Base-by-base conservation (phyloP, 2,329 filamentous ascomycete species). In the Colletotrichum magnum region DNA sequence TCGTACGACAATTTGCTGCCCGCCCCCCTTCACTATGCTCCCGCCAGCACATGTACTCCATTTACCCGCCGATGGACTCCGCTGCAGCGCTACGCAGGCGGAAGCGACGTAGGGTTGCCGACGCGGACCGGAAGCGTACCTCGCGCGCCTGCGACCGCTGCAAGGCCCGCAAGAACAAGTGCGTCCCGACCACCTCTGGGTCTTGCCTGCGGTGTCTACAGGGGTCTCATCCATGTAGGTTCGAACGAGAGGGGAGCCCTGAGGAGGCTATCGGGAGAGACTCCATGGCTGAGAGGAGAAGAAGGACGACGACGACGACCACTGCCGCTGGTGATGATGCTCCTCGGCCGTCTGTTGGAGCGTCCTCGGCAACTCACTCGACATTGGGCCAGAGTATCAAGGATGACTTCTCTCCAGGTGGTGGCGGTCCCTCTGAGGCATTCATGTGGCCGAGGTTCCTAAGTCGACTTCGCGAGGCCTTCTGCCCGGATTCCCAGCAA, bases 81-180 rank as follows among this genome's bases (percentile, higher is more conserved):
- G 32, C 32, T 6, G 32, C 60, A 28, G 53, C 41, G 21, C 58
- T 45, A 32, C 65, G 48, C 41, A 60, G 60, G 28, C 60, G 65
- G 18, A 69, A 71, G 32, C 73, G 75, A 13, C 73, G 76, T 36
- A 72, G 75, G 12, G 77, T 80, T 57, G 72, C 78, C 52, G 79
- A 79, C 41, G 75, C 75, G 64, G 74, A 79, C 66, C 76, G 79
- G 24, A 79, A 79, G 64, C 72, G 79, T 47, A 77, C 79, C 6
- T 73, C 72, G 1, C 72, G 75, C 72, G 79, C 79, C 72, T 81
- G 79, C 62, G 73, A 77, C 59, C 75, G 73, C 21, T 81, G 79
- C 64, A 81, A 81, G 64, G 71, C 74, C 6, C 71, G 79, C 21
- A 80, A 81, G 64, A 79, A 77, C 60, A 78, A 76, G 63, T 80